phyloP scores from a whole-genome alignment of 139 green algal genomes.

The Closterium sp. region DNA sequence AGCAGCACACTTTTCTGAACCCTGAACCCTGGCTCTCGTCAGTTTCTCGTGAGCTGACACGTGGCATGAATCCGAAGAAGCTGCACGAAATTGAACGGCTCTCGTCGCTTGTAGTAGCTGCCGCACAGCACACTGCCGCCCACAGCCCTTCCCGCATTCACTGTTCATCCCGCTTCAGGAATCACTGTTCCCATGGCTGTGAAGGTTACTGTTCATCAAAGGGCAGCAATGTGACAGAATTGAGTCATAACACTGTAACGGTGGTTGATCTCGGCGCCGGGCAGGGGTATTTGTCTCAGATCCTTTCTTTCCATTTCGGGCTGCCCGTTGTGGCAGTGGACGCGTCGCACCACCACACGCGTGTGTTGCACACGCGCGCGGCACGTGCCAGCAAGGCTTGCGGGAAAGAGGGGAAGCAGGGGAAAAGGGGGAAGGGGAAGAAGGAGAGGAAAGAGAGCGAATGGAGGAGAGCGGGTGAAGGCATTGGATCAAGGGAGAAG shows the following conservation, averaged over 20 bases:
- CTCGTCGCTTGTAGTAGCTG: neutral
- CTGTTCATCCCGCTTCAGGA: neutral
- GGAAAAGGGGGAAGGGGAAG: neutral
- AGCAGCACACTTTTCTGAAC: neutral
- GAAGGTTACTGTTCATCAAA: neutral
- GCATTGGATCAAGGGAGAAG: neutral
- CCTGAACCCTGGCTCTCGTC: neutral
- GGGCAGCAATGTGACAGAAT: neutral
- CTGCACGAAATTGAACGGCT: neutral
- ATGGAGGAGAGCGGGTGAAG: neutral
- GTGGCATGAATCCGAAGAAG: neutral
- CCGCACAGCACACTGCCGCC: neutral
- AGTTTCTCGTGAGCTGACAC: neutral
- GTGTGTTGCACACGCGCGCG: neutral
- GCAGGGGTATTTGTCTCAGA: neutral
- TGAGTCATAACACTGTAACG: neutral
- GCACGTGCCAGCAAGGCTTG: neutral
- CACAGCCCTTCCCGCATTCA: neutral
- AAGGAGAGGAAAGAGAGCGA: neutral
- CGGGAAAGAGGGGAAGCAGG: neutral
- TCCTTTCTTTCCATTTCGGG: neutral
- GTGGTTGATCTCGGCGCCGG: neutral
- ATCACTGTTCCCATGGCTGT: neutral
- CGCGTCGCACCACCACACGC: neutral
- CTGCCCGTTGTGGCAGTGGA: neutral